Evolutionary conservation across 208 protist genomes (phyloP).

Genomic region (Acanthamoeba pearcei): DNA sequence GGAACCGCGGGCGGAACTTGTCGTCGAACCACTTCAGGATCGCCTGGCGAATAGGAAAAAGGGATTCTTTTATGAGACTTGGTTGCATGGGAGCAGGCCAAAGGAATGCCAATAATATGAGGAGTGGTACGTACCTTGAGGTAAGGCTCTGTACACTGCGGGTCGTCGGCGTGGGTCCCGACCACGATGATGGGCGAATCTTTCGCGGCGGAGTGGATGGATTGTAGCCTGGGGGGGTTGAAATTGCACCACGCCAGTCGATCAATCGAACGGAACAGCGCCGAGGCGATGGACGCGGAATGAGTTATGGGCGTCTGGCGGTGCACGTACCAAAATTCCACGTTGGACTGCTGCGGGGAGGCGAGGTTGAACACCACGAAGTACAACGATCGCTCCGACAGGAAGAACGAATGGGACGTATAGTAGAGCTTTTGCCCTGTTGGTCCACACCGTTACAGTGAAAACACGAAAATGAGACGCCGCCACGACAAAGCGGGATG

Average conservation of each 20-base stretch:
- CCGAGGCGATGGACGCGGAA: background rate
- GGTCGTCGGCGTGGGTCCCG: slow-evolving; percentile 76
- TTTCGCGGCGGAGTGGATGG: slow-evolving; percentile 67
- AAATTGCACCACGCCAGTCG: background rate
- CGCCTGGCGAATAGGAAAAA: background rate
- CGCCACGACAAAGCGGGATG: background rate
- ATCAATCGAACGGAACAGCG: too few species aligned
- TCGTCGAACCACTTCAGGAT: background rate
- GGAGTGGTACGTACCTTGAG: too few species aligned
- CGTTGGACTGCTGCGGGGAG: background rate
- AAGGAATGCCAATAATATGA: too few species aligned
- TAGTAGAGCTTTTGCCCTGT: slow-evolving; percentile 77
- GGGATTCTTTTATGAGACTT: background rate
- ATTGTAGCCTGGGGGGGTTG: slow-evolving; percentile 60
- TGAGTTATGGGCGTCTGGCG: background rate
- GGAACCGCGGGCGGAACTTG: background rate
- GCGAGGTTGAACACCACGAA: slow-evolving; percentile 77
- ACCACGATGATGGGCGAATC: slow-evolving; percentile 82
- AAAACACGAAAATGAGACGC: background rate
- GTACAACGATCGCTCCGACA: slow-evolving; percentile 80
- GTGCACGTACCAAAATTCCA: slow-evolving; percentile 77
- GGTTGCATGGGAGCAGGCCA: too few species aligned
- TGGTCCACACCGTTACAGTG: background rate
- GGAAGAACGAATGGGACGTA: slow-evolving; percentile 82
- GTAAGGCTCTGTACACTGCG: background rate